Evolutionary conservation across 1,284 basidiomycete species (phyloP).

Genomic region (Butyriboletus appendiculatus): DNA sequence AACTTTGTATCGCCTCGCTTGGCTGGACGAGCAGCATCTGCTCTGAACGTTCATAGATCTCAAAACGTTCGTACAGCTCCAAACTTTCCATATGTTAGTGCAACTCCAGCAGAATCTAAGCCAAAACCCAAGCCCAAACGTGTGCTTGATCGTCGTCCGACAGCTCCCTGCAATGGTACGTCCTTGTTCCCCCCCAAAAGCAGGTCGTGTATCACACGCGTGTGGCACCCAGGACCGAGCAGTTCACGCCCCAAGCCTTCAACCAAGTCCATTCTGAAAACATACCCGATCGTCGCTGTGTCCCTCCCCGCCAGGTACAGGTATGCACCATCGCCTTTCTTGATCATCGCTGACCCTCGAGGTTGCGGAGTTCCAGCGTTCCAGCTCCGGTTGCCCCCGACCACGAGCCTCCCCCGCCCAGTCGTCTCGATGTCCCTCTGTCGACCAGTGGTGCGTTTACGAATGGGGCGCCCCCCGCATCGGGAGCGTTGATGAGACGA

Average conservation of each 20-base stretch:
- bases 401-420: neutral
- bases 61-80: too few relatives aligned
- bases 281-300: rapidly evolving
- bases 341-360: neutral
- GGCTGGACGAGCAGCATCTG: neutral
- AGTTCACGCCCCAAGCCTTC: neutral
- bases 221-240: too few relatives aligned
- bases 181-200: neutral
- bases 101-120: neutral
- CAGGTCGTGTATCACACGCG: neutral
- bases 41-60: neutral
- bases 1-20: neutral
- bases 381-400: neutral
- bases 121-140: constrained; percentile 2
- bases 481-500: neutral
- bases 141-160: neutral
- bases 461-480: neutral
- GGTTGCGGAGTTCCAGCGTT: neutral
- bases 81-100: too few relatives aligned
- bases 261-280: constrained; percentile 6
- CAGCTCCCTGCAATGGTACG: neutral
- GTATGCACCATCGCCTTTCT: constrained; percentile 1
- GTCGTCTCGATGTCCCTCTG: neutral
- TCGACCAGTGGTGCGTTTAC: neutral
- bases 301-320: constrained; percentile 13